phyloP scores from a whole-genome alignment of 345 rosid species.

The Acer saccharum region DNA sequence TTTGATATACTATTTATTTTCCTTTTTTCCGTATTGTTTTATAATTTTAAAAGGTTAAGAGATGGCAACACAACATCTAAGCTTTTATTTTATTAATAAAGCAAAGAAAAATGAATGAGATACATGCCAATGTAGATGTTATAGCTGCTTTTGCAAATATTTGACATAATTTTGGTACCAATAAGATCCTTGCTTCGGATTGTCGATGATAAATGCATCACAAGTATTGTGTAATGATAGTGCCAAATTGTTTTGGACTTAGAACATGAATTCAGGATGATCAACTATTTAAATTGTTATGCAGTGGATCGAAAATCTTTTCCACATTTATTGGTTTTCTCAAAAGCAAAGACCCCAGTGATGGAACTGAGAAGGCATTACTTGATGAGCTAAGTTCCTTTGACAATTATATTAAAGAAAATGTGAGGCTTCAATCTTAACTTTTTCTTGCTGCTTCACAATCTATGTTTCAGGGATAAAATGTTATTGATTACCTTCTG shows the following conservation, averaged over 20 bases:
- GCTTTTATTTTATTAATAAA: no score
- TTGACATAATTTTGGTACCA: neutral
- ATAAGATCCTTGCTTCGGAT: neutral
- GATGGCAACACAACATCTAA: neutral
- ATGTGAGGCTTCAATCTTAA: slow-evolving; percentile 45
- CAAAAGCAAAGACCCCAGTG: slow-evolving; percentile 79
- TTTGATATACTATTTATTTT: neutral
- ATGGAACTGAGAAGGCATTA: slow-evolving; percentile 82
- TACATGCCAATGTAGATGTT: neutral
- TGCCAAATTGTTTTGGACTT: neutral
- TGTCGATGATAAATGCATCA: neutral
- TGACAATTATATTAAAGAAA: slow-evolving; percentile 62
- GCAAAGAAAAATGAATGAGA: neutral
- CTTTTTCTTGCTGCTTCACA: slow-evolving; percentile 9
- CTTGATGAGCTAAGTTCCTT: slow-evolving; percentile 67
- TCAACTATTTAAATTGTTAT: slow-evolving; percentile 18
- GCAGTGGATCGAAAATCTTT: slow-evolving; percentile 87
- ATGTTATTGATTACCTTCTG: neutral
- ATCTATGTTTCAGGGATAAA: neutral
- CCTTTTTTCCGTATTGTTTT: neutral
- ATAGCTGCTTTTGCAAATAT: neutral
- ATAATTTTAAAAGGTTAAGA: neutral
- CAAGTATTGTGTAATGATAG: neutral
- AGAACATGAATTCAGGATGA: slow-evolving; percentile 13
- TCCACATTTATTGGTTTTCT: slow-evolving; percentile 89